Evolutionary conservation across 768 basidiomycete genomes (phyloP).

Genomic region (Cystobasidium ongulense): DNA sequence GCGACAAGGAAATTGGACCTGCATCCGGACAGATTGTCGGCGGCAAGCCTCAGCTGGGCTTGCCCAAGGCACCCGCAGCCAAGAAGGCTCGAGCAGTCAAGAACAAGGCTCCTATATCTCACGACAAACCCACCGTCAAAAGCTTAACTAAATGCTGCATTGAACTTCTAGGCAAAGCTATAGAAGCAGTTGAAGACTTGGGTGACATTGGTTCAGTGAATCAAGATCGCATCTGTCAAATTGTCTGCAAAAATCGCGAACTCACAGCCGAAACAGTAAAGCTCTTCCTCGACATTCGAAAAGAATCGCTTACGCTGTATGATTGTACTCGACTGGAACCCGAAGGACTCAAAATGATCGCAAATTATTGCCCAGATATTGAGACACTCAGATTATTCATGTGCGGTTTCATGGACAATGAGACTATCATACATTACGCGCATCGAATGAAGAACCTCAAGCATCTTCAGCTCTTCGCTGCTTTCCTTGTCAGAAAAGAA

Average conservation of each 20-base stretch:
- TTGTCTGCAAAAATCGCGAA: constrained; percentile 30
- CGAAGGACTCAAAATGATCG: constrained; percentile 61
- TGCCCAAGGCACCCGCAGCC: constrained; percentile 47
- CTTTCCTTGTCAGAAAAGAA: constrained; percentile 55
- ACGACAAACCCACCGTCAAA: constrained; percentile 57
- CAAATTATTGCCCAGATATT: constrained; percentile 74
- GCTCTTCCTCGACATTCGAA: constrained; percentile 71
- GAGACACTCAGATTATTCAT: constrained; percentile 68
- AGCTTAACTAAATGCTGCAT: constrained; percentile 73
- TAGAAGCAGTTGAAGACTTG: constrained; percentile 68
- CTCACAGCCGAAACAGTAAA: constrained; percentile 71
- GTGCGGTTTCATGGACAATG: constrained; percentile 71
- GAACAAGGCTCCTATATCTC: constrained; percentile 56
- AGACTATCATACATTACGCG: constrained; percentile 50
- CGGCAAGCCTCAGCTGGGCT: constrained; percentile 42
- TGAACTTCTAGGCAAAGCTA: constrained; percentile 74
- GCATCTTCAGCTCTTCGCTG: constrained; percentile 72
- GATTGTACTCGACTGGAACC: constrained; percentile 75
- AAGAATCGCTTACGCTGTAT: constrained; percentile 63
- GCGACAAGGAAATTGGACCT: constrained; percentile 63
- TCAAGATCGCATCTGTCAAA: constrained; percentile 66
- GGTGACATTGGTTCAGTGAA: constrained; percentile 64
- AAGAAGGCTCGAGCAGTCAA: constrained; percentile 51
- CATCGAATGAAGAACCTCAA: constrained; percentile 59
- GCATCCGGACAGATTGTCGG: constrained; percentile 48